Evolutionary conservation across 106 monocot species (phyloP).

Genomic region (Vanilla planifolia): DNA sequence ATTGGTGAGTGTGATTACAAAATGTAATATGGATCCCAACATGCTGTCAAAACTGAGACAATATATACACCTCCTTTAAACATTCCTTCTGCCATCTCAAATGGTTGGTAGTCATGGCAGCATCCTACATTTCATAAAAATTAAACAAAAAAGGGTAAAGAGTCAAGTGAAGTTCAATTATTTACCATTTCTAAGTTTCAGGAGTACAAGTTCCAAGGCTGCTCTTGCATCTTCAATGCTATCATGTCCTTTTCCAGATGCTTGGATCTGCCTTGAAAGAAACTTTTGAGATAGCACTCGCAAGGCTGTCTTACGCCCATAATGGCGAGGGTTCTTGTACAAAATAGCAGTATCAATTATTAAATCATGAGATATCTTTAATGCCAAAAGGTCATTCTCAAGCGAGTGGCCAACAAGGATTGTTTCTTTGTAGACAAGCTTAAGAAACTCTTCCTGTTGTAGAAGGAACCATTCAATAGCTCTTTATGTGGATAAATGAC

Average conservation of each 20-base stretch:
- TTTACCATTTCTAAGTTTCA: conserved; percentile 78
- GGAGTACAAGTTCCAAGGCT: conserved; percentile 71
- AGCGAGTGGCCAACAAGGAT: conserved; percentile 95
- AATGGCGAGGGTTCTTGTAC: conserved; percentile 46
- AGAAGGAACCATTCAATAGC: not conserved
- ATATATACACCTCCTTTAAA: too few relatives aligned
- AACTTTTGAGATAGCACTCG: conserved; percentile 62
- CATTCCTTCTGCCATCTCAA: too few relatives aligned
- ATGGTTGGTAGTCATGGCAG: too few relatives aligned
- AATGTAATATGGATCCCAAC: too few relatives aligned
- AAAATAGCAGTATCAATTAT: conserved; percentile 93
- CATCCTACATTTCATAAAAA: too few relatives aligned
- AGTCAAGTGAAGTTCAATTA: not conserved
- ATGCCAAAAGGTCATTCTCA: conserved; percentile 94
- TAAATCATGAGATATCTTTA: conserved; percentile 73
- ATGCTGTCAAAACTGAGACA: too few relatives aligned
- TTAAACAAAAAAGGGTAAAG: not conserved
- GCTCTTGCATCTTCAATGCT: conserved; percentile 96
- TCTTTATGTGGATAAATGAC: not conserved
- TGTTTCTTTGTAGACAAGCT: conserved; percentile 77
- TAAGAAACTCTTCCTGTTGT: conserved; percentile 72
- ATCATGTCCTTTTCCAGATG: conserved; percentile 74
- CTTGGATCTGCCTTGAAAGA: conserved; percentile 71
- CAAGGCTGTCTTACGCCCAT: conserved; percentile 52
- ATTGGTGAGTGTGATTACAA: too few relatives aligned